Conservation (phyloP, 345 rosid species). For the Odontarrhena argentea region DNA sequence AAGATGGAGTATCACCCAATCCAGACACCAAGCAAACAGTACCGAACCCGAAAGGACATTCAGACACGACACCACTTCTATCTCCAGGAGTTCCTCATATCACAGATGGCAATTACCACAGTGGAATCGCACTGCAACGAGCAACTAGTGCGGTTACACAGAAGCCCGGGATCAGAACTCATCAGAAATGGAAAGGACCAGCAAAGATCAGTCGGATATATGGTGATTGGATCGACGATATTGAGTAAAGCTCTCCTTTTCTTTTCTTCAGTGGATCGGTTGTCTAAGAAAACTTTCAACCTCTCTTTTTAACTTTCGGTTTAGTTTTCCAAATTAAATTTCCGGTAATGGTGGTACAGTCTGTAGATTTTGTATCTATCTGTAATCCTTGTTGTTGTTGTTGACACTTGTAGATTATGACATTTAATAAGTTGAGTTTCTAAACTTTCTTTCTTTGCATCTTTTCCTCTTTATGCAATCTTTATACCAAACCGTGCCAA, state of each 20-base stretch:
- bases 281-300: slow-evolving; percentile 14
- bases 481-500: not conserved
- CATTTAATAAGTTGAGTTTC: slow-evolving; percentile 11
- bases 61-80: slow-evolving; percentile 52
- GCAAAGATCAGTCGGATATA: slow-evolving; percentile 95
- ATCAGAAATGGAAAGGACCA: slow-evolving; percentile 97
- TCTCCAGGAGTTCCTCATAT: slow-evolving; percentile 55
- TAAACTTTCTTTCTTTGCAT: slow-evolving; percentile 11
- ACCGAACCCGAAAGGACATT: slow-evolving; percentile 53
- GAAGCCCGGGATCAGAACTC: slow-evolving; percentile 80
- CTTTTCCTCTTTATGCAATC: slow-evolving; percentile 3
- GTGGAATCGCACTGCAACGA: slow-evolving; percentile 77
- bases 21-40: slow-evolving; percentile 67
- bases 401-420: slow-evolving; percentile 35
- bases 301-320: slow-evolving; percentile 11
- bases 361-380: slow-evolving; percentile 36
- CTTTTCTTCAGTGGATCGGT: not conserved
- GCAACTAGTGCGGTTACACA: slow-evolving; percentile 63
- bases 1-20: slow-evolving; percentile 55
- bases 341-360: slow-evolving; percentile 36
- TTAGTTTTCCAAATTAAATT: slow-evolving; percentile 2
- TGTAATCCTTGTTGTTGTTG: slow-evolving; percentile 33
- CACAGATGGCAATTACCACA: slow-evolving; percentile 53
- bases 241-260: slow-evolving; percentile 50
- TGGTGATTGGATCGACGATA: slow-evolving; percentile 97